Evolutionary conservation across 148 eudicot genomes (phyloP).

Genomic region (Rhododendron griersonianum): DNA sequence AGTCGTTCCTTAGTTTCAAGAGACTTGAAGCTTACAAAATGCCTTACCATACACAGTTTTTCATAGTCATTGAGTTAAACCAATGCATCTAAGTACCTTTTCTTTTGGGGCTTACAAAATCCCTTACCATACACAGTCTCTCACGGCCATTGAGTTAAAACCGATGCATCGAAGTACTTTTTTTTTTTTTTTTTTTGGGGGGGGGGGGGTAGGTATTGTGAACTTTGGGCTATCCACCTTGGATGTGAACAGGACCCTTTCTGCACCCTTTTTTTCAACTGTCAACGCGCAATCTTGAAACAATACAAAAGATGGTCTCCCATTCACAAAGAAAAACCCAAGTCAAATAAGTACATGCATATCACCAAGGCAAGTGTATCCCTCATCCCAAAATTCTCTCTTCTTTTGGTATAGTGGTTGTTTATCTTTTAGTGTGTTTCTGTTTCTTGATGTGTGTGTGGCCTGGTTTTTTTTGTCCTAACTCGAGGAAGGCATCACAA

Average conservation of each 20-base stretch:
- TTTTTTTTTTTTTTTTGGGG: neutral
- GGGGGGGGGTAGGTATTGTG: neutral
- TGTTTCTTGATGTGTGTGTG: neutral
- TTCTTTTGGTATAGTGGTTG: neutral
- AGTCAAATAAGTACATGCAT: neutral
- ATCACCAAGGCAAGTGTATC: neutral
- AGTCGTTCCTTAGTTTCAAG: neutral
- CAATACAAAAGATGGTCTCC: neutral
- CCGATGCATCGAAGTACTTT: neutral
- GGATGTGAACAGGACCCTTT: neutral
- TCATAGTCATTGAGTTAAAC: neutral
- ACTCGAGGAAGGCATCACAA: neutral
- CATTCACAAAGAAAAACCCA: neutral
- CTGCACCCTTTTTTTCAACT: neutral
- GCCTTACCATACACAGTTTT: neutral
- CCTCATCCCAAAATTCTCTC: neutral
- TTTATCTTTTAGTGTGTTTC: neutral
- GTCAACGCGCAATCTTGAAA: conserved; percentile 4
- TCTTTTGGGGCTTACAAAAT: neutral
- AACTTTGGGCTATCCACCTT: neutral
- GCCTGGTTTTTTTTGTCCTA: neutral
- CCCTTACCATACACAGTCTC: neutral
- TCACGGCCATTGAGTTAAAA: neutral
- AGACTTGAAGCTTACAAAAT: neutral
- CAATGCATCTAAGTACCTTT: neutral